A percentile compares a stretch with the other conserved stretches of the same genome.
Evolutionary conservation across 2,329 filamentous ascomycete species (phyloP).

Genomic region (Lomentospora prolificans): DNA sequence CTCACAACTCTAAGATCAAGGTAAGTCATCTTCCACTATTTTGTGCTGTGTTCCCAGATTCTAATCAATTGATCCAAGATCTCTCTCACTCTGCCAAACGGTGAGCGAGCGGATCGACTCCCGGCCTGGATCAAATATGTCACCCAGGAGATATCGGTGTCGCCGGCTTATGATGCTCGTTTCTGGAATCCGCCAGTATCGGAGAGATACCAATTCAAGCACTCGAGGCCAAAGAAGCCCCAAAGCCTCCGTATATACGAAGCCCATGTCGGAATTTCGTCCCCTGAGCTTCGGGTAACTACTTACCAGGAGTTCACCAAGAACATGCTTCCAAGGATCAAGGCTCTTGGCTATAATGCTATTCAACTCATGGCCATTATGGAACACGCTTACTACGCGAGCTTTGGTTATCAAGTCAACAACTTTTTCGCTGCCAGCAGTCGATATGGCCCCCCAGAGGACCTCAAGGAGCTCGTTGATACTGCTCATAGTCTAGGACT

Average conservation of each 20-base stretch:
- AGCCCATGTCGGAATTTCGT: constrained; percentile 96
- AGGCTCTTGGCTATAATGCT: constrained; percentile 85
- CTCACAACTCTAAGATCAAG: constrained; percentile 95
- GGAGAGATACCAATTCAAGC: constrained; percentile 76
- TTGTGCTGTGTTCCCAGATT: background rate
- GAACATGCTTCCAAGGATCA: constrained; percentile 85
- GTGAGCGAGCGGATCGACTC: constrained; percentile 75
- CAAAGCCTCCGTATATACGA: constrained; percentile 87
- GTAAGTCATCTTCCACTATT: constrained; percentile 31
- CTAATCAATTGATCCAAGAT: constrained; percentile 43
- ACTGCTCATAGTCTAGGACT: constrained; percentile 87
- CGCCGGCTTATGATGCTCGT: constrained; percentile 84
- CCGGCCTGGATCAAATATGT: constrained; percentile 97
- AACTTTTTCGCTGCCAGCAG: constrained; percentile 98
- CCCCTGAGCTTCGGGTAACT: constrained; percentile 75
- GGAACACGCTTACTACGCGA: constrained; percentile 99
- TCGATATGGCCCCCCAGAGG: constrained; percentile 85
- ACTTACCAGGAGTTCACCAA: constrained; percentile 97
- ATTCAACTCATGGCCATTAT: constrained; percentile 99
- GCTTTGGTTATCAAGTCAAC: constrained; percentile 97
- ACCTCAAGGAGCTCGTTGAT: constrained; percentile 92
- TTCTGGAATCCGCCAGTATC: constrained; percentile 88
- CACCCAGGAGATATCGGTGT: constrained; percentile 82
- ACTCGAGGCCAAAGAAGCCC: constrained; percentile 73
- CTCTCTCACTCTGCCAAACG: constrained; percentile 67